Evolutionary conservation across 2,329 filamentous ascomycete genomes (phyloP), one percentile per base, ranked within the genome.

Genomic region (Epichloe brachyelytri): DNA sequence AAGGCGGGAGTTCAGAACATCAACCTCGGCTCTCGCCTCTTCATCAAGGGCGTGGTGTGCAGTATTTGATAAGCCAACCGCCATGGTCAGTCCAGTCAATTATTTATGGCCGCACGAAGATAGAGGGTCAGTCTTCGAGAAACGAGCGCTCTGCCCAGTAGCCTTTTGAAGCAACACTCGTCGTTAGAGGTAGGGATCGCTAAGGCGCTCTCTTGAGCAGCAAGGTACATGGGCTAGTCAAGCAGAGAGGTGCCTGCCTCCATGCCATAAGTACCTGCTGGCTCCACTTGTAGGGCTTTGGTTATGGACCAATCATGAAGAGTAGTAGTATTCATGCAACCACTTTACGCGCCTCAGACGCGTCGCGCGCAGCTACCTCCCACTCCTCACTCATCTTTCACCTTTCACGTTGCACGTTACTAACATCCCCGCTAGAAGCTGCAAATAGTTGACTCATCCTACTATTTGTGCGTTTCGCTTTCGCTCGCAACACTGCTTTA

Each of bases 1-100:
- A 55, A 97, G 80, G 39, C 82, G 75, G 50, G 81, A 85, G 59
- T 83, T 84, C 46, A 86, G 71, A 33, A 85, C 82, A 57, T 86
- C 82, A 50, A 86, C 82, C 65, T 85, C 82, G 44, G 82, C 82
- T 52, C 80, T 74, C 43, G 81, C 79, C 67, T 85, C 81, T 63
- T 85, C 82, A 60, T 85, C 82, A 48, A 76, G 70, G 34, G 76
- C 73, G 43, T 63, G 63, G 60, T 77, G 73, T 50, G 72, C 70
- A 55, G 64, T 66, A 50, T 65, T 69, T 55, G 63, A 63, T 48
- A 75, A 58, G 53, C 75, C 75, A 56, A 78, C 72, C 53, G 76
- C 74, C 77, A 80, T 80, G 56, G 34, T 38, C 39, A 40, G 26
- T 10, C 26, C 3, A 30, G 26, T 30, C 26, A 30, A 10, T 30